A percentile compares a stretch with the other conserved stretches of the same genome.
phyloP scores from a whole-genome alignment of 345 rosid species.

The Boechera retrofracta region DNA sequence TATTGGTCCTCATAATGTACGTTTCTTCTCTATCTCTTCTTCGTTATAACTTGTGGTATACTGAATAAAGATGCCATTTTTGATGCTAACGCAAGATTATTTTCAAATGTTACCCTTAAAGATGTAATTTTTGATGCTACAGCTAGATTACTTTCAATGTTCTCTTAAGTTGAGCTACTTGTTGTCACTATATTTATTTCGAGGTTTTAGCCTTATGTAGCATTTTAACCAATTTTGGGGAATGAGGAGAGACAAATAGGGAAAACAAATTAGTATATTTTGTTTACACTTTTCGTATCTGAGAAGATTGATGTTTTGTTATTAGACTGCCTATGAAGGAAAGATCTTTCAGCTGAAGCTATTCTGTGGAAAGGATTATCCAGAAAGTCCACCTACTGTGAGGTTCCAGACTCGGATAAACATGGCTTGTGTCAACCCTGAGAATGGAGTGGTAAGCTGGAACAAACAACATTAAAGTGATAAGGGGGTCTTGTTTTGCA shows the following conservation, averaged over 20 bases:
- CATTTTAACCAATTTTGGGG: conserved; percentile 1
- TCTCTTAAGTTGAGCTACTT: background rate
- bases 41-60: background rate
- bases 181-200: background rate
- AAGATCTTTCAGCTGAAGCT: conserved; percentile 91
- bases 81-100: background rate
- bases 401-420: conserved; percentile 87
- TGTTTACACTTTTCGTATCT: conserved; percentile 17
- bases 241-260: background rate
- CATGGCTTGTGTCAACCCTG: conserved; percentile 87
- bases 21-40: conserved; percentile 19
- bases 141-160: background rate
- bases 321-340: conserved; percentile 87
- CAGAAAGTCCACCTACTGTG: conserved; percentile 86
- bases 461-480: background rate
- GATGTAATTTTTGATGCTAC: background rate
- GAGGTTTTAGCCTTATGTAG: background rate
- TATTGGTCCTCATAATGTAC: conserved; percentile 79
- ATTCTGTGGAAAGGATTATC: conserved; percentile 91
- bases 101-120: background rate
- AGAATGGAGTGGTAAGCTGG: conserved; percentile 78
- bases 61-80: background rate
- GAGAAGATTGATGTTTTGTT: conserved; percentile 19
- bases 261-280: background rate
- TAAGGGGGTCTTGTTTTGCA: background rate